These are phyloP conservation scores for Coemansia sp. DNA, from an alignment of 192 early-diverging fungal species.

Conservation along the genomic window DNA sequence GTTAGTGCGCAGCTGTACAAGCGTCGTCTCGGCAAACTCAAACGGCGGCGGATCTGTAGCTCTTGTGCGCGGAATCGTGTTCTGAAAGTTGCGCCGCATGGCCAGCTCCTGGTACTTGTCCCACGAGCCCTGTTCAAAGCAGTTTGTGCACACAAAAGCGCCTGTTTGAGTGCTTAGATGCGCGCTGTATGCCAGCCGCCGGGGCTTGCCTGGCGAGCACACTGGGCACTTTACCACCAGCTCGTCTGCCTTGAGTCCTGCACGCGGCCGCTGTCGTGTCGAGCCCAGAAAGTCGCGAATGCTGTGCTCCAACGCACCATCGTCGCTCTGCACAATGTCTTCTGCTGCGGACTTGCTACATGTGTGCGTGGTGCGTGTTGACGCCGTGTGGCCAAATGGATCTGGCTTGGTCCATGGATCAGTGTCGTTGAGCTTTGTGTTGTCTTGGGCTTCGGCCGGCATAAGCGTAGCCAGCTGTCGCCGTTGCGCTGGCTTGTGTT, in stretches of 20 bases:
- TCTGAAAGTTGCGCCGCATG: slow-evolving; percentile 36
- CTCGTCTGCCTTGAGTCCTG: slow-evolving; percentile 51
- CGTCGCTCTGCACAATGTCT: background rate
- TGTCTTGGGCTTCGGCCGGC: slow-evolving; percentile 3
- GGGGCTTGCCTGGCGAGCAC: slow-evolving; percentile 53
- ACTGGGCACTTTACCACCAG: slow-evolving; percentile 53
- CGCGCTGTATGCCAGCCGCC: slow-evolving; percentile 57
- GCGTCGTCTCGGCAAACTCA: slow-evolving; percentile 37
- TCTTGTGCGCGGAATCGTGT: slow-evolving; percentile 34
- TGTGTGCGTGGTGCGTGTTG: background rate
- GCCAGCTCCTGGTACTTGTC: slow-evolving; percentile 57
- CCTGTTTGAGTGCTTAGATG: slow-evolving; percentile 57
- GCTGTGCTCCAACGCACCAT: slow-evolving; percentile 17
- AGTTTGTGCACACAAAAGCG: slow-evolving; percentile 58
- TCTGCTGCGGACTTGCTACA: background rate
- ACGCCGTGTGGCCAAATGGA: slow-evolving; percentile 4
- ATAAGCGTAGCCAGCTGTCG: slow-evolving; percentile 20
- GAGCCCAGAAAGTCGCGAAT: slow-evolving; percentile 45
- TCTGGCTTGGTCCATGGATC: background rate
- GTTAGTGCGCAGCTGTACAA: slow-evolving; percentile 21
- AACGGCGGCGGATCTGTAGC: slow-evolving; percentile 27
- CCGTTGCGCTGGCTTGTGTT: background rate
- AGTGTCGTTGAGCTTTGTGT: background rate
- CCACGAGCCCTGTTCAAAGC: slow-evolving; percentile 60
- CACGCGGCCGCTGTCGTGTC: slow-evolving; percentile 51